Base-by-base conservation (phyloP, 78 protist genomes). In the Anaeramoeba flamelloides region DNA sequence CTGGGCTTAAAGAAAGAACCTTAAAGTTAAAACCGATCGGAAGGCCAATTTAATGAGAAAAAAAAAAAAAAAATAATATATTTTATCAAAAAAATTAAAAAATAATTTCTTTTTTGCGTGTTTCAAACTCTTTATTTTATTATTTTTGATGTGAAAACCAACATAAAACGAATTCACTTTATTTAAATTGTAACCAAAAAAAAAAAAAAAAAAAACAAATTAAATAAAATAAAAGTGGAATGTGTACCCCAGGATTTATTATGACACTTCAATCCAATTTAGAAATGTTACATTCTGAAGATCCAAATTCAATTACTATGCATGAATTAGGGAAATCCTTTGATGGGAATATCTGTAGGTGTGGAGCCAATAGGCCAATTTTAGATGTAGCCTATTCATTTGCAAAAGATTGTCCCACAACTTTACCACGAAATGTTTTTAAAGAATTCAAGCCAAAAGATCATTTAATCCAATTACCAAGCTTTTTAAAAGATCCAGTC, bases 311-410 rank as follows among this genome's bases (percentile, higher is more conserved):
- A 53, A 8, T 17, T 26, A 53, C 69, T 26, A 53, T 26, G 69
- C 8, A 53, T 26, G 8, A 26, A 53, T 17, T 53, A 26, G 69
- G 17, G 17, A 53, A 53, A 22, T 76, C 78, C 8, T 36, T 36
- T 36, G 93, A 92, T 34, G 97, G 97, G 75, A 93, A 95, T 81
- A 40, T 94, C 2, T 95, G 98, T 80, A 85, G 98, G 64, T 95
- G 98, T 89, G 94, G 97, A 12, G 98, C 97, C 17, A 94, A 95
- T 81, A 65, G 97, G 2, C 94, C 96, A 40, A 94, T 94, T 41
- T 53, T 90, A 30, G 92, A 92, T 38, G 91, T 90, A 8, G 92
- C 92, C 3, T 80, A 85, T 38, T 31, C 82, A 38, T 84, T 75
- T 65, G 84, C 31, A 53, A 53, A 53, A 53, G 69, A 53, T 17